Base-by-base conservation (phyloP, 495 filamentous ascomycete species). In the Cercophora scortea region DNA sequence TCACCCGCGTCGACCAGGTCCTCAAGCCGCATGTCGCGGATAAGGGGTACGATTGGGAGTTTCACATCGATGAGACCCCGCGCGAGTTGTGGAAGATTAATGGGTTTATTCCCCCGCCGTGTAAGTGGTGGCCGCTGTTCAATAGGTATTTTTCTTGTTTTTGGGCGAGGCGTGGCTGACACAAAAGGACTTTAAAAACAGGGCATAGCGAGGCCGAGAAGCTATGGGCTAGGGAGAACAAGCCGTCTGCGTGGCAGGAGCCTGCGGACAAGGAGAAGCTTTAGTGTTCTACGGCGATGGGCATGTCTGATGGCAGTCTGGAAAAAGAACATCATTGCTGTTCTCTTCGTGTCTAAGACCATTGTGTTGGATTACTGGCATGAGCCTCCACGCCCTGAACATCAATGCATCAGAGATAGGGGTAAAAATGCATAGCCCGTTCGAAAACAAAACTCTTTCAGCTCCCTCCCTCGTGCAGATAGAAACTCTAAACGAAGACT, bases 1-100 rank as follows among this genome's bases (percentile, higher is more conserved):
- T 51, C 7, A 41, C 18, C 4, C 8, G 3, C 16, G 32, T 60
- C 2, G 58, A 59, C 34, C 43, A 33, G 15, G 45, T 59, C 16
- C 43, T 72, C 43, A 63, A 59, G 45, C 65, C 68, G 42, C 58
- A 62, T 42, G 52, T 72, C 15, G 51, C 55, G 10, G 64, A 68
- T 15, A 64, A 62, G 54, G 70, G 70, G 1, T 71, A 65, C 35
- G 67, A 69, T 43, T 71, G 66, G 67, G 70, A 72, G 59, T 67
- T 61, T 32, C 57, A 60, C 48, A 52, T 71, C 41, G 60, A 62
- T 25, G 67, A 72, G 48, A 55, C 53, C 48, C 53, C 53, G 35
- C 18, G 48, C n/a, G 53, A 32, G 35, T 19, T 55, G 48, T 55
- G 53, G 53, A 50, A 51, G 35, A 47, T 55, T 12, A 55, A 55